Evolutionary conservation across 2,329 filamentous ascomycete genomes (phyloP).

Genomic region (Venturia aucupariae): DNA sequence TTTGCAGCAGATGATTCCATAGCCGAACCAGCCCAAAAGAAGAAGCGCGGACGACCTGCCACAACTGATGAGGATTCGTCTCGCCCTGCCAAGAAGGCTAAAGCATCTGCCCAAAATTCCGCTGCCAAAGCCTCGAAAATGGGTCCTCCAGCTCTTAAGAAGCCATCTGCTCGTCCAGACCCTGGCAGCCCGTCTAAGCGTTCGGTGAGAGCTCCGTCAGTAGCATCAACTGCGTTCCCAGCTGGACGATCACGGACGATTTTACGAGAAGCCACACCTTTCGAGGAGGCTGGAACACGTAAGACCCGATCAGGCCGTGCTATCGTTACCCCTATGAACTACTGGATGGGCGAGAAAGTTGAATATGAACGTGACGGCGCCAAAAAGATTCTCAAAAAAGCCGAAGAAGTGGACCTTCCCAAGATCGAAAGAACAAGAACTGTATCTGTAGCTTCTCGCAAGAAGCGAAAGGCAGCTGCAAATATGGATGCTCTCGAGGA

Average conservation of each 20-base stretch:
- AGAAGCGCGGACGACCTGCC: constrained; percentile 22
- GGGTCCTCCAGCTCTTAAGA: constrained; percentile 13
- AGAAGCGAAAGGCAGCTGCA: constrained; percentile 8
- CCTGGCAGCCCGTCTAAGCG: background rate
- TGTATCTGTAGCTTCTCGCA: background rate
- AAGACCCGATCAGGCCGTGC: constrained; percentile 71
- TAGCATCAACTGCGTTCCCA: constrained; percentile 2
- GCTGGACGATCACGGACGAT: constrained; percentile 26
- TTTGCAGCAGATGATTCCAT: background rate
- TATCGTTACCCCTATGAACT: constrained; percentile 69
- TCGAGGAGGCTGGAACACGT: constrained; percentile 42
- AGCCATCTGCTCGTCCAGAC: background rate
- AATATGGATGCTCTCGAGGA: constrained; percentile 35
- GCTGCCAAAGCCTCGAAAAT: constrained; percentile 15
- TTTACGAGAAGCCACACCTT: constrained; percentile 30
- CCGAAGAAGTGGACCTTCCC: constrained; percentile 48
- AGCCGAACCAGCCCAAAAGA: background rate
- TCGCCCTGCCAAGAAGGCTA: constrained; percentile 15
- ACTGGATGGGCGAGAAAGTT: constrained; percentile 76
- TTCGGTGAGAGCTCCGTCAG: constrained; percentile 10
- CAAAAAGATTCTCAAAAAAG: constrained; percentile 69
- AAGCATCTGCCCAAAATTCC: constrained; percentile 4
- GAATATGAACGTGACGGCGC: constrained; percentile 59
- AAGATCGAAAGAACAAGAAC: constrained; percentile 18
- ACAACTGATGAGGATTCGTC: constrained; percentile 18